Percentiles rank a stretch among this genome's conserved stretches.
Conservation (phyloP, 192 early-diverging fungal species). For the Umbelopsis sp. region DNA sequence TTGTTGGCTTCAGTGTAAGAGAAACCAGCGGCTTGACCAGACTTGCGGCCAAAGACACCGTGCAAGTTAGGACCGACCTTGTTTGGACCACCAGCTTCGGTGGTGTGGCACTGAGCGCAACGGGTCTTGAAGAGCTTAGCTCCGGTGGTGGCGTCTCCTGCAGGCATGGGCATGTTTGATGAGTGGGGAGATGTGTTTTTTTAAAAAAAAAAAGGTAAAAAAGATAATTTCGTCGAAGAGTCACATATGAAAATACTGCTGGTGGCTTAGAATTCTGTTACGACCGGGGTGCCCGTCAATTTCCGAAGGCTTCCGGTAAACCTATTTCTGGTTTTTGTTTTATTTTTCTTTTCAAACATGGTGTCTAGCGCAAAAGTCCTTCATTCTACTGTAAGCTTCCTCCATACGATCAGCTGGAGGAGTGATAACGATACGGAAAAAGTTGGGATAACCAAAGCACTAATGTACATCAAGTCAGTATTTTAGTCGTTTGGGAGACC, state of each 20-base stretch:
- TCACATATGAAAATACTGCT: constrained; percentile 2
- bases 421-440: constrained; percentile 79
- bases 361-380: constrained; percentile 77
- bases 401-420: constrained; percentile 74
- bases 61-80: constrained; percentile 97
- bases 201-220: not conserved
- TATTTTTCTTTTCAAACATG: constrained; percentile 27
- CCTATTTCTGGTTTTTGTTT: not conserved
- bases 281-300: not conserved
- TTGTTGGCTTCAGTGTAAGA: constrained; percentile 93
- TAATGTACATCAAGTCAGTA: not conserved
- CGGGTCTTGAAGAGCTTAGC: constrained; percentile 91
- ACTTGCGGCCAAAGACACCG: constrained; percentile 89
- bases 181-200: constrained; percentile 13
- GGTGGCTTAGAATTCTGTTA: constrained; percentile 12
- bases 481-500: not conserved
- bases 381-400: constrained; percentile 75
- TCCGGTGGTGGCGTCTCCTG: constrained; percentile 39
- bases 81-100: constrained; percentile 83
- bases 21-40: constrained; percentile 85
- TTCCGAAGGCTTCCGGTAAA: constrained; percentile 7
- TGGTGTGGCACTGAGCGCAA: constrained; percentile 97
- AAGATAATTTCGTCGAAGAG: not conserved
- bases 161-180: constrained; percentile 9
- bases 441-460: constrained; percentile 84